phyloP scores from a whole-genome alignment of 768 basidiomycete species.

The Tulasnella sp. region DNA sequence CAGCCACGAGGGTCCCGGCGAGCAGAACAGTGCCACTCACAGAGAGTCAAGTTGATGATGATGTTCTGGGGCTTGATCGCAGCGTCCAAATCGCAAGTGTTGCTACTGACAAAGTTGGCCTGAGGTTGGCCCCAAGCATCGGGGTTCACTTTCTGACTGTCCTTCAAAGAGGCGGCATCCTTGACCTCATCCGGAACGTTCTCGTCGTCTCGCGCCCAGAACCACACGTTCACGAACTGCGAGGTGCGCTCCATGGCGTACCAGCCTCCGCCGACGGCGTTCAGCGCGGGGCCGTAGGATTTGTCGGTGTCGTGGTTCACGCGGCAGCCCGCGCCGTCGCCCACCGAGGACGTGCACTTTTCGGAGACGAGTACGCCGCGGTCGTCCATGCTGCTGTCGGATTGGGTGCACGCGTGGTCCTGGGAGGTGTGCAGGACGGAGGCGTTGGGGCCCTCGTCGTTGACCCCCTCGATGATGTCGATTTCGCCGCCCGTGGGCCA shows the following conservation, averaged over 20 bases:
- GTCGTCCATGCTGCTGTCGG: slow-evolving; percentile 36
- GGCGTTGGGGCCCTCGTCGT: slow-evolving; percentile 34
- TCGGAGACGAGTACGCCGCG: background rate
- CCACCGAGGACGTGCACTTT: slow-evolving; percentile 11
- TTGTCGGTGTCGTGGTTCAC: slow-evolving; percentile 23
- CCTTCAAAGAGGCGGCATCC: background rate
- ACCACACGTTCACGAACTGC: slow-evolving; percentile 32
- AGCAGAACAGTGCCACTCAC: slow-evolving; percentile 1
- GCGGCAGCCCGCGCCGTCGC: slow-evolving; percentile 33
- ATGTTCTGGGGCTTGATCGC: slow-evolving; percentile 38
- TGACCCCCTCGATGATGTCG: slow-evolving; percentile 44
- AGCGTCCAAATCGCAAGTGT: slow-evolving; percentile 34
- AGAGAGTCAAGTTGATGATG: slow-evolving; percentile 39
- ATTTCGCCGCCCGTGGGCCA: slow-evolving; percentile 55
- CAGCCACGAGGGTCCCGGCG: background rate
- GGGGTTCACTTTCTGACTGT: slow-evolving; percentile 21
- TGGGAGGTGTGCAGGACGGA: slow-evolving; percentile 30
- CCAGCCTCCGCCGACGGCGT: slow-evolving; percentile 36
- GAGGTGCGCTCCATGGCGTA: slow-evolving; percentile 35
- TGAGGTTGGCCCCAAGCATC: slow-evolving; percentile 34
- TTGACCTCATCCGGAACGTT: slow-evolving; percentile 30
- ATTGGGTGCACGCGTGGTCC: slow-evolving; percentile 60
- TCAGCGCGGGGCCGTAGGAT: slow-evolving; percentile 35
- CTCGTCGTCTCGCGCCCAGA: slow-evolving; percentile 34
- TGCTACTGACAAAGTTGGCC: slow-evolving; percentile 35